These are phyloP conservation scores for Sphenostylis stenocarpa DNA, from an alignment of 306 rosid genomes.

Conservation along the genomic window DNA sequence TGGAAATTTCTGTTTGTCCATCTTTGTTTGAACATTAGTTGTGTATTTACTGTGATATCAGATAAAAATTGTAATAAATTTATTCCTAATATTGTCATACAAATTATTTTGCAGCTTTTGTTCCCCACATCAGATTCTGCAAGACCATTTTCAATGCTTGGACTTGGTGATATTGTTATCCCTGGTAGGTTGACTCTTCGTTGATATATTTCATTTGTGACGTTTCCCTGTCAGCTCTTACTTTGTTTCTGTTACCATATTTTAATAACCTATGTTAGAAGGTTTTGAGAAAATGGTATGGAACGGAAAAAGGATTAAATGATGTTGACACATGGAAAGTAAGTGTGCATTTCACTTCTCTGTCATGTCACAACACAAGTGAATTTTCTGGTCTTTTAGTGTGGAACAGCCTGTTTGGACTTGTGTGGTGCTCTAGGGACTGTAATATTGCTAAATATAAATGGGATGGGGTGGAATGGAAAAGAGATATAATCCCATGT, in stretches of 20 bases:
- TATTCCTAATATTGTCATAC: slow-evolving; percentile 23
- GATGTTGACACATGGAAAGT: not conserved
- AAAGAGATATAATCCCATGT: not conserved
- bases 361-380: not conserved
- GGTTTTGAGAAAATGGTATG: slow-evolving; percentile 4
- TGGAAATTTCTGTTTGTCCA: slow-evolving; percentile 2
- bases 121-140: slow-evolving; percentile 89
- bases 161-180: slow-evolving; percentile 98
- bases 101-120: slow-evolving; percentile 65
- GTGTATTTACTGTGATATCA: not conserved
- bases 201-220: not conserved
- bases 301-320: not conserved
- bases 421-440: not conserved
- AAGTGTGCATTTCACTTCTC: slow-evolving; percentile 17
- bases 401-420: not conserved
- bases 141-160: slow-evolving; percentile 98
- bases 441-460: not conserved
- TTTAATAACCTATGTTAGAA: not conserved
- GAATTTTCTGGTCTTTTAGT: not conserved
- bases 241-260: slow-evolving; percentile 9
- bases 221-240: not conserved
- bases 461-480: not conserved
- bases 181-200: slow-evolving; percentile 70
- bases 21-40: slow-evolving; percentile 4
- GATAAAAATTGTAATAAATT: not conserved